Evolutionary conservation across 1,284 basidiomycete genomes (phyloP).

Genomic region (Sanghuangporus baumii): DNA sequence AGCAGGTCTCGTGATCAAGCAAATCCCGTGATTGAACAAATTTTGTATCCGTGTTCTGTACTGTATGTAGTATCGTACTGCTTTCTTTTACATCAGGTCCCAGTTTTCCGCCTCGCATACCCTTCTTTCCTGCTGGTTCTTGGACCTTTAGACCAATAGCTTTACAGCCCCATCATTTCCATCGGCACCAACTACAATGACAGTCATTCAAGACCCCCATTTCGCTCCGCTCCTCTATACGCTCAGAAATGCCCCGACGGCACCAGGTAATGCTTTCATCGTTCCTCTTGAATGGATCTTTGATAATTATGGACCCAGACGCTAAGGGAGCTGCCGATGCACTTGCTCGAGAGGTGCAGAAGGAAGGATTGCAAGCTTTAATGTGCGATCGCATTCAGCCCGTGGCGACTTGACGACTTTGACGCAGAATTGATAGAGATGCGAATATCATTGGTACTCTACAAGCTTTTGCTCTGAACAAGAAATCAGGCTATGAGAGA

Average conservation of each 20-base stretch:
- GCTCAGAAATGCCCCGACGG: slow-evolving; percentile 64
- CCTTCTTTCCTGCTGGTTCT: background rate
- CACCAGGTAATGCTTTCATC: slow-evolving; percentile 46
- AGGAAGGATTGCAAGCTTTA: slow-evolving; percentile 56
- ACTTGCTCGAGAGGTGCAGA: slow-evolving; percentile 64
- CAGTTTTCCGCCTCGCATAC: too few relatives aligned
- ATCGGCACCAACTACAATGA: slow-evolving; percentile 28
- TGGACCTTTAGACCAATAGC: background rate
- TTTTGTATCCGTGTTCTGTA: too few relatives aligned
- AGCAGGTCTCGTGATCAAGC: too few relatives aligned
- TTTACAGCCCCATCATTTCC: background rate
- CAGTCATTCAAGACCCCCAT: slow-evolving; percentile 35
- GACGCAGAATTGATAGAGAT: slow-evolving; percentile 39
- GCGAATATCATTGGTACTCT: slow-evolving; percentile 59
- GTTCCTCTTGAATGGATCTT: background rate
- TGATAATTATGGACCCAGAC: slow-evolving; percentile 37
- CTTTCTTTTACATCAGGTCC: too few relatives aligned
- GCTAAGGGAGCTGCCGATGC: slow-evolving; percentile 76
- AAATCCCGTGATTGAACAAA: too few relatives aligned
- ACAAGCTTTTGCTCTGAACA: slow-evolving; percentile 74
- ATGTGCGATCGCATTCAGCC: slow-evolving; percentile 39
- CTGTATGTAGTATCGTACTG: too few relatives aligned
- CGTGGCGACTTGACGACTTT: slow-evolving; percentile 3
- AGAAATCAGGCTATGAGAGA: slow-evolving; percentile 89
- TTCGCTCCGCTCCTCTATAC: slow-evolving; percentile 56